Base-by-base conservation (phyloP, 768 basidiomycete species). In the Lactifluus hygrophoroides region DNA sequence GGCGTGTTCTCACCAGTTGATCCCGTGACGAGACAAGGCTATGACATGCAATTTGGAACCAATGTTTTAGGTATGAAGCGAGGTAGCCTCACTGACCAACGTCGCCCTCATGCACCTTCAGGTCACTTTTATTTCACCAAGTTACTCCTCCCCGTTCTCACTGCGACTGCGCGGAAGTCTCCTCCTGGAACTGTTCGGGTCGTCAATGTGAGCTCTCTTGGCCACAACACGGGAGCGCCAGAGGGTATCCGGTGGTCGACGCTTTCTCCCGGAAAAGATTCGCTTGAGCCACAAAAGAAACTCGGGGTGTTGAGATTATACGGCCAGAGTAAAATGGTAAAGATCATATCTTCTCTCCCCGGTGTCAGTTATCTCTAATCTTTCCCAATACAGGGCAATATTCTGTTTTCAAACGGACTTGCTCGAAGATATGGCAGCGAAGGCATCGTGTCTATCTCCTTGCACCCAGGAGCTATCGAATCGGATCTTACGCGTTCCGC, bases 351-450 rank as follows among this genome's bases (percentile, higher is more conserved):
- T 42, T 17, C 5, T 27, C 21, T 6, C 9, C 25, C 21, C 38
- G 21, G 13, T 7, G 7, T 4, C 43, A 19, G 10, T 16, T 32
- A 5, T 32, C 10, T 32, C 32, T 32, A 10, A 32, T 32, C 10
- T 10, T 5, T 32, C 32, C 32, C 32, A 77, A 64, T 10, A 16
- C 40, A 80, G 79, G 79, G 73, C 0, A 79, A 76, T 34, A 67
- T 78, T 19, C 64, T 78, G 0, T 71, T 80, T 58, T 61, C 76
- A 10, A 71, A 69, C 35, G 80, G 80, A 64, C 58, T 81, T 17
- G 64, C 69, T 4, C 66, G 74, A 34, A 66, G 76, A 51, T 79
- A 78, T 64, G 73, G 67, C 2, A 70, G 71, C 21, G 68, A 76
- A 55, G 79, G 77, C 10, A 74, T 80, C 43, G 64, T 78, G 2